Evolutionary conservation across 2,329 filamentous ascomycete species (phyloP).

Genomic region (Cladophialophora bantiana): DNA sequence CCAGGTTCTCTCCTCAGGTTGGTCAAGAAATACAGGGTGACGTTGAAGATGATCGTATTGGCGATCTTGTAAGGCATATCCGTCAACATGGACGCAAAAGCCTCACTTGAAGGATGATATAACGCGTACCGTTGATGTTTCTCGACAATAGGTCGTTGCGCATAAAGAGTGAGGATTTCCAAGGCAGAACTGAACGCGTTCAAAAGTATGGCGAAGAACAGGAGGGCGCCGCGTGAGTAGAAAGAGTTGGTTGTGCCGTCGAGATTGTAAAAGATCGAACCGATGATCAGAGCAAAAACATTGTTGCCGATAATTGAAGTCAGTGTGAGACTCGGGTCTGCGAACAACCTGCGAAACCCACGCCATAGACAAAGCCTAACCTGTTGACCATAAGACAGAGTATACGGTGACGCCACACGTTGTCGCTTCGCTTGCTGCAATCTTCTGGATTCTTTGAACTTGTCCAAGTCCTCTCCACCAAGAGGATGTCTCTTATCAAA

Average conservation of each 20-base stretch:
- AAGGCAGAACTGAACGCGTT: constrained; percentile 69
- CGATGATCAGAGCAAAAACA: constrained; percentile 66
- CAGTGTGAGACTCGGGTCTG: constrained; percentile 68
- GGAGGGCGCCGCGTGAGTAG: constrained; percentile 68
- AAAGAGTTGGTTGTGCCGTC: constrained; percentile 64
- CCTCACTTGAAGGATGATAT: constrained; percentile 88
- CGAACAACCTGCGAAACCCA: constrained; percentile 71
- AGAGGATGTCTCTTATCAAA: constrained; percentile 54
- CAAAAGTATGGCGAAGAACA: constrained; percentile 70
- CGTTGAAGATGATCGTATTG: constrained; percentile 79
- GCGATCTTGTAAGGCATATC: constrained; percentile 83
- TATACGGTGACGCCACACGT: constrained; percentile 63
- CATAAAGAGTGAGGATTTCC: constrained; percentile 77
- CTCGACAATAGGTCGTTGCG: constrained; percentile 89
- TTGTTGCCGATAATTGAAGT: constrained; percentile 68
- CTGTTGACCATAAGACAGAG: constrained; percentile 62
- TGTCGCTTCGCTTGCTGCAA: constrained; percentile 54
- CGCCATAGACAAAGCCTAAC: constrained; percentile 63
- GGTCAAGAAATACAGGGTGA: constrained; percentile 86
- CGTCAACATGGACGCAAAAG: constrained; percentile 82
- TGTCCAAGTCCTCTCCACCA: constrained; percentile 50
- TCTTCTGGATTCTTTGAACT: constrained; percentile 51
- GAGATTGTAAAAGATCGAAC: constrained; percentile 72
- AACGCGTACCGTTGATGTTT: constrained; percentile 87
- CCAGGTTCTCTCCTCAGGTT: constrained; percentile 76